These are phyloP conservation scores for Celoporthe dispersa DNA, from an alignment of 2,329 filamentous ascomycete species.

Conservation along the genomic window DNA sequence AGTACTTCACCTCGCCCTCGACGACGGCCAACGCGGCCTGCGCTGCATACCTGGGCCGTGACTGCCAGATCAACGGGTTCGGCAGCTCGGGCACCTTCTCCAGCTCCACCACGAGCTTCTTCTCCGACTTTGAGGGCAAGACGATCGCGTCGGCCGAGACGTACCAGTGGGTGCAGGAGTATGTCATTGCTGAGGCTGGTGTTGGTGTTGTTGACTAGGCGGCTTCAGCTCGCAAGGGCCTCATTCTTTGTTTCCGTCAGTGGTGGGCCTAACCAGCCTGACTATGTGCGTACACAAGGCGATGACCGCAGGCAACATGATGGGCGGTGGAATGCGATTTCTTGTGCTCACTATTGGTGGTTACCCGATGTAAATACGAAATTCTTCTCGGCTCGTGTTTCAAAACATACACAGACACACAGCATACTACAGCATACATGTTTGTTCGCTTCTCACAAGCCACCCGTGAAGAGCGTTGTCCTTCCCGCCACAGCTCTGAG, in stretches of 20 bases:
- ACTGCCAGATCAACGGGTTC: constrained; percentile 53
- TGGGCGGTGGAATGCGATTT: neutral
- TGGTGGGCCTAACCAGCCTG: neutral
- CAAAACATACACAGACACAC: neutral
- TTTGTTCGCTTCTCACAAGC: neutral
- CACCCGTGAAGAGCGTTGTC: neutral
- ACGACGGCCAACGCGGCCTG: constrained; percentile 46
- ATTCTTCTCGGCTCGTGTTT: neutral
- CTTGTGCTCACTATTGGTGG: neutral
- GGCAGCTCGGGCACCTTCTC: constrained; percentile 27
- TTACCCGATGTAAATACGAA: neutral
- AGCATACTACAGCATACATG: neutral
- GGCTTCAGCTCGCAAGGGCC: neutral
- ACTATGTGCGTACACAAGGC: neutral
- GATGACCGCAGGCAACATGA: neutral
- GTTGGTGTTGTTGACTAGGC: constrained; percentile 22
- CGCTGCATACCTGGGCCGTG: constrained; percentile 50
- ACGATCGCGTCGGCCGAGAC: constrained; percentile 27
- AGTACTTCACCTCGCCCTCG: constrained; percentile 33
- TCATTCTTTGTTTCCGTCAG: neutral
- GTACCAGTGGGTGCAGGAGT: constrained; percentile 22
- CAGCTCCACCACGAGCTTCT: constrained; percentile 27
- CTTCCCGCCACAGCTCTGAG: neutral
- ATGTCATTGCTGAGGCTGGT: constrained; percentile 25
- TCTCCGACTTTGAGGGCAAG: constrained; percentile 30